phyloP scores from a whole-genome alignment of 2,329 filamentous ascomycete genomes.

The Stagonosporopsis cucurbitacearum region DNA sequence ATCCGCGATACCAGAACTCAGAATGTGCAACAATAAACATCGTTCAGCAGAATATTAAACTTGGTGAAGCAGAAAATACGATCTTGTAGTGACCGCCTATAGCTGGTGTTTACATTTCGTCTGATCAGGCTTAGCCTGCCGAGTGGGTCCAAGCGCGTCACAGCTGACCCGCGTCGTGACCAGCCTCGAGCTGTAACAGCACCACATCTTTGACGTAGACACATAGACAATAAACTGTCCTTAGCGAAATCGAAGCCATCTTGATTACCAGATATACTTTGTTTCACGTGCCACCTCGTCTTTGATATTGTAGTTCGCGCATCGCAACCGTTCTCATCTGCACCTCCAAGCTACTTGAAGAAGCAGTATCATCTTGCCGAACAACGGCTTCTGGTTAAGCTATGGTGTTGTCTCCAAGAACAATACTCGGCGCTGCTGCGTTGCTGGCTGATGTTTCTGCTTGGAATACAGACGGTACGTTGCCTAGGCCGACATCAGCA shows the following conservation, averaged over 20 bases:
- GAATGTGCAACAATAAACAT: background rate
- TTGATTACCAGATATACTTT: background rate
- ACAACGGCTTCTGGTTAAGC: background rate
- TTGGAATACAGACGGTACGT: conserved; percentile 45
- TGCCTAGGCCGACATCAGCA: background rate
- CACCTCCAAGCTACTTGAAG: background rate
- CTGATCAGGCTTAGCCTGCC: background rate
- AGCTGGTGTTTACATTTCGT: background rate
- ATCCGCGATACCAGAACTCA: background rate
- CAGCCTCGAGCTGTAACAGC: background rate
- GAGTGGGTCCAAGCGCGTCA: conserved; percentile 7
- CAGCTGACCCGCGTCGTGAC: conserved; percentile 3
- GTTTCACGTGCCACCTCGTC: background rate
- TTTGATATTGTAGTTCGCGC: background rate
- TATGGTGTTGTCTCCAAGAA: background rate
- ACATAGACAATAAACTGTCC: background rate
- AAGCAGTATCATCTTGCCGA: background rate
- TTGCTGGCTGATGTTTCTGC: conserved; percentile 26
- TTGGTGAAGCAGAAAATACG: background rate
- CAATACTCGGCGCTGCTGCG: conserved; percentile 7
- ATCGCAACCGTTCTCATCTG: background rate
- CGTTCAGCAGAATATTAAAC: background rate
- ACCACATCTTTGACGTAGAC: background rate
- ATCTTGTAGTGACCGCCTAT: background rate
- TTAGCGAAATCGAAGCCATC: background rate